phyloP scores from a whole-genome alignment of 495 filamentous ascomycete species.

The Emericellopsis terricola region DNA sequence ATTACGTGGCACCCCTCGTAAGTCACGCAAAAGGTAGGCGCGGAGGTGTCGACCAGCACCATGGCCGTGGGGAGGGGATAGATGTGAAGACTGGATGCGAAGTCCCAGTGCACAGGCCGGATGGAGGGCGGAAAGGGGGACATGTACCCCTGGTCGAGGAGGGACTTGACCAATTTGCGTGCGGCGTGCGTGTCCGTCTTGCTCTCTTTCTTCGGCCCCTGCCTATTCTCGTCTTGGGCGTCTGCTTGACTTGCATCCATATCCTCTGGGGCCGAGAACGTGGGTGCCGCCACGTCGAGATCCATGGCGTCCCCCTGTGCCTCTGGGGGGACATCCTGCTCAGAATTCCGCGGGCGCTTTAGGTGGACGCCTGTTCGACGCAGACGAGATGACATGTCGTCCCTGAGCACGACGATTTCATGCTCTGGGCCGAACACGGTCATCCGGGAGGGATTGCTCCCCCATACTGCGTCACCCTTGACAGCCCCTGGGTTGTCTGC shows the following conservation, averaged over 20 bases:
- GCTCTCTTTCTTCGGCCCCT: constrained; percentile 6
- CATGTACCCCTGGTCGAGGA: constrained; percentile 83
- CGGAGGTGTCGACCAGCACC: constrained; percentile 65
- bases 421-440: constrained; percentile 69
- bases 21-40: constrained; percentile 62
- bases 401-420: constrained; percentile 71
- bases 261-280: constrained; percentile 5
- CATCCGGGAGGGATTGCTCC: constrained; percentile 67
- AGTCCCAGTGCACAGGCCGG: constrained; percentile 81
- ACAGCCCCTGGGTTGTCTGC: constrained; percentile 26
- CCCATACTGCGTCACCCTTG: constrained; percentile 63
- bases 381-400: constrained; percentile 64
- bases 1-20: constrained; percentile 94
- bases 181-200: constrained; percentile 34
- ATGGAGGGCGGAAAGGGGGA: constrained; percentile 63
- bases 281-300: constrained; percentile 15
- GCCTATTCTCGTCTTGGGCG: constrained; percentile 4
- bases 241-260: too few relatives aligned
- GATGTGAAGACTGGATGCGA: constrained; percentile 47
- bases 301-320: constrained; percentile 28
- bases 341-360: constrained; percentile 13
- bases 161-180: constrained; percentile 74
- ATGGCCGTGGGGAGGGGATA: constrained; percentile 79
- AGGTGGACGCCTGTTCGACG: constrained; percentile 54
- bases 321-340: constrained; percentile 11